Base-by-base conservation (phyloP, 2,329 filamentous ascomycete genomes). In the Rhinocladiella similis region DNA sequence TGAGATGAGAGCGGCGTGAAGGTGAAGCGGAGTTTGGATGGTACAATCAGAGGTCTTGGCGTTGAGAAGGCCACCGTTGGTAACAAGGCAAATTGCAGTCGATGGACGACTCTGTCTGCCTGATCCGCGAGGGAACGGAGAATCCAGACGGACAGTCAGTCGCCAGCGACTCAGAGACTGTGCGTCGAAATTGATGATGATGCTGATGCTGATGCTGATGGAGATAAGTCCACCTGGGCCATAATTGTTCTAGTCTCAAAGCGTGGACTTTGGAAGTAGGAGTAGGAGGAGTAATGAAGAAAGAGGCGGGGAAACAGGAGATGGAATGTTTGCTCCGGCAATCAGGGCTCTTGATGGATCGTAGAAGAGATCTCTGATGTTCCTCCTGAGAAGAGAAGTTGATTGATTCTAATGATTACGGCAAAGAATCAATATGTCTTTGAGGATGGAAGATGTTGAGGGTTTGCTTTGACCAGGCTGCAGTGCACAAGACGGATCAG, bases 1-100 rank as follows among this genome's bases (percentile, higher is more conserved):
- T 25, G 49, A 39, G 45, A 35, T 33, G 16, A 48, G 27, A 43
- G 54, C 42, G 7, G 50, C 20, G 10, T 41, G 47, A 25, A 27
- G 25, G 43, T 46, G 50, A 53, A 41, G 56, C 16, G 53, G 38
- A 35, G 33, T 42, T 52, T 39, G 50, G 47, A 52, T 43, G 25
- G 50, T 14, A 29, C 33, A 53, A 57, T 51, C 52, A 60, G 47
- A 56, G 52, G 51, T 53, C 60, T 62, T 62, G 60, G 60, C 60
- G 47, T 50, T 27, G 53, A 56, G 42, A 48, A 57, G 53, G 47
- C 53, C 50, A 50, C 57, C 53, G 53, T 52, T 52, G 22, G 45
- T 22, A 43, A 57, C 20, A 47, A 59, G 56, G 56, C 59, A 62
- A 53, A 54, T 56, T 36, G 35, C 10, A 33, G 19, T 39, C 22